These are phyloP conservation scores for Pythium rhizo-oryzae DNA, from an alignment of 352 stramenopile species.

Conservation along the genomic window DNA sequence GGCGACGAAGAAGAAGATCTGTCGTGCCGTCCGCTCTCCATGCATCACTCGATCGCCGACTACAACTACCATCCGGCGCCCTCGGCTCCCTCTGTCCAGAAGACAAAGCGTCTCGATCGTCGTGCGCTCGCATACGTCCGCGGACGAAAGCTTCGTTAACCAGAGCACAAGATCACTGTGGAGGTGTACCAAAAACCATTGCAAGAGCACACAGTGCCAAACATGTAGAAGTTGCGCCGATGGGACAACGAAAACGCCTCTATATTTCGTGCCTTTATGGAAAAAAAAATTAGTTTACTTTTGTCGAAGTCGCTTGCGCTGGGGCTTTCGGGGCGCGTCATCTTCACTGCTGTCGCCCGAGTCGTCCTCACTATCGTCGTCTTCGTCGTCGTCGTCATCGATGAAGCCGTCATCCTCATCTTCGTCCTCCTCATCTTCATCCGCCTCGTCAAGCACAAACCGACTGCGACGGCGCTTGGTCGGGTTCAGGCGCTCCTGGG, in stretches of 20 bases:
- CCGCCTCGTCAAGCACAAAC: constrained; percentile 83
- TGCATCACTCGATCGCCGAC: constrained; percentile 77
- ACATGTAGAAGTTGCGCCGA: background rate
- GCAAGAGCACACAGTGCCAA: too few species aligned
- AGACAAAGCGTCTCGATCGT: constrained; percentile 78
- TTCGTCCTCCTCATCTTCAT: constrained; percentile 65
- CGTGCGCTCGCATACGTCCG: constrained; percentile 75
- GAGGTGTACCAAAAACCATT: too few species aligned
- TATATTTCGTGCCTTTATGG: background rate
- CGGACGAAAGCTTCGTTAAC: constrained; percentile 66
- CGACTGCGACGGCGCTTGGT: constrained; percentile 39
- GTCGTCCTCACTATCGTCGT: constrained; percentile 28
- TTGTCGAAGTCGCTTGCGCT: constrained; percentile 24
- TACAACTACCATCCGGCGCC: constrained; percentile 71
- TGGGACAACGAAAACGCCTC: background rate
- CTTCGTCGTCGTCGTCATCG: constrained; percentile 36
- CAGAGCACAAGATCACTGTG: background rate
- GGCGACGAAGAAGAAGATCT: constrained; percentile 67
- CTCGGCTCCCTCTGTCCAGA: constrained; percentile 70
- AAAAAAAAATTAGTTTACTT: background rate
- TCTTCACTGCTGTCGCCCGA: constrained; percentile 24
- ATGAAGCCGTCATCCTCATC: constrained; percentile 39
- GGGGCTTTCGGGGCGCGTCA: background rate
- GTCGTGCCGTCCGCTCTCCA: constrained; percentile 50
- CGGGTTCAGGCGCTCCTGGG: constrained; percentile 26